Evolutionary conservation across 192 early-diverging fungal species (phyloP), one percentile per base, ranked within the genome.

Genomic region (Umbelopsis vinacea): DNA sequence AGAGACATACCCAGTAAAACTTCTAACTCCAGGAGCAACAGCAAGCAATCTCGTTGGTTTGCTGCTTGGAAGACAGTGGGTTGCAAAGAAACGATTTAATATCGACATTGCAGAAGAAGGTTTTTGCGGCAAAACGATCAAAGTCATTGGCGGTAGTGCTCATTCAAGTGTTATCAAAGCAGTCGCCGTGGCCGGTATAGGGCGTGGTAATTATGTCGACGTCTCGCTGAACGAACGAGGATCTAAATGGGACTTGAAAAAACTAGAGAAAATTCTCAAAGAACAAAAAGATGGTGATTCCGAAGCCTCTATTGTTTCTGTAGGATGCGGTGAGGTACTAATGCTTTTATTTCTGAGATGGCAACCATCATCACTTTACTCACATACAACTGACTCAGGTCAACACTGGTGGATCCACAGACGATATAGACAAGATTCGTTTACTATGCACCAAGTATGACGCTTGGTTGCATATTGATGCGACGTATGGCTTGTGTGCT

Each of bases 381-480:
- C 15, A 10, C 54, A 35, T 33, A 11, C 43, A 33, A 52, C 5
- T 43, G 40, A 43, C 6, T 43, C 40, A 17, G 17, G 40, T 75
- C 9, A 29, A n/a, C 5, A 63, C 76, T 67, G 81, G 86, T 37
- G 67, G 71, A 11, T 84, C 82, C 52, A 67, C 82, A 12, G 68
- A 38, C 14, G 55, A 85, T 54, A 69, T 84, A 5, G 68, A 72
- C 24, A 69, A 77, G 24, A 68, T 89, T 35, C 75, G 81, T 6
- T 76, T 71, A 19, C 71, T 83, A 10, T 82, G 81, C 37, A 69
- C 76, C 37, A 66, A 73, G 46, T 75, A 87, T 40, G 71, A 77
- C 26, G 81, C 75, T 10, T 89, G 85, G 82, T 24, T 90, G 24
- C 89, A 90, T 70, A 83, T 90, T 29, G 89, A 90, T 71, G 89